Evolutionary conservation across 139 green algal genomes (phyloP).

Genomic region (Micractinium sp.): DNA sequence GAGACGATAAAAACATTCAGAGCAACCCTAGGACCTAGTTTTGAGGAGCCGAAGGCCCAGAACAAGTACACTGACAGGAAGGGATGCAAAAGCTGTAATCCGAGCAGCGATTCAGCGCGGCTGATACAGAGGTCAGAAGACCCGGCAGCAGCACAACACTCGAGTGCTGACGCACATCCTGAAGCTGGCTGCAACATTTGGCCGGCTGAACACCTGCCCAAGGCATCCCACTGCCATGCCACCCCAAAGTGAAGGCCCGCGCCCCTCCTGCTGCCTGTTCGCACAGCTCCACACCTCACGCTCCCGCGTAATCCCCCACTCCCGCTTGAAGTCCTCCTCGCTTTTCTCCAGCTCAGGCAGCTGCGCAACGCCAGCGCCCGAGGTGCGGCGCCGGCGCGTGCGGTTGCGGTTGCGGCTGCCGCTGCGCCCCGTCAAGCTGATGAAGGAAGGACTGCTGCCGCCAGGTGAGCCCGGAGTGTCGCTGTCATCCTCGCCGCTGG

Average conservation of each 20-base stretch:
- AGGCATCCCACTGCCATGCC: neutral
- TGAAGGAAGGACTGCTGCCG: neutral
- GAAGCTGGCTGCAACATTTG: neutral
- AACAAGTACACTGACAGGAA: no score
- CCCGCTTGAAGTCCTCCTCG: slow-evolving; percentile 37
- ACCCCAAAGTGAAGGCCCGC: neutral
- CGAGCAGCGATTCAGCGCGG: neutral
- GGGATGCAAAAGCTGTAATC: no score
- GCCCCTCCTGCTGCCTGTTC: no score
- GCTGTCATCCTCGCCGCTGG: slow-evolving; percentile 9
- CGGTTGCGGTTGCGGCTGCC: neutral
- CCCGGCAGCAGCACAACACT: no score
- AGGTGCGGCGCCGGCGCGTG: neutral
- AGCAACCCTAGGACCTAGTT: neutral
- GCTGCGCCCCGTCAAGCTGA: slow-evolving; percentile 9
- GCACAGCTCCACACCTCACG: slow-evolving; percentile 31
- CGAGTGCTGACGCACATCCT: neutral
- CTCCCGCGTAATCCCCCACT: slow-evolving; percentile 40
- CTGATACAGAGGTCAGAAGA: neutral
- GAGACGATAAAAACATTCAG: neutral
- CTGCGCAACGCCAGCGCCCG: neutral
- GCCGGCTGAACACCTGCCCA: neutral
- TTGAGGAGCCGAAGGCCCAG: no score
- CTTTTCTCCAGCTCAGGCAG: slow-evolving; percentile 32
- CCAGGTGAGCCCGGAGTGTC: neutral